phyloP scores from a whole-genome alignment of 164 flowering plant species.

The Sedum album region DNA sequence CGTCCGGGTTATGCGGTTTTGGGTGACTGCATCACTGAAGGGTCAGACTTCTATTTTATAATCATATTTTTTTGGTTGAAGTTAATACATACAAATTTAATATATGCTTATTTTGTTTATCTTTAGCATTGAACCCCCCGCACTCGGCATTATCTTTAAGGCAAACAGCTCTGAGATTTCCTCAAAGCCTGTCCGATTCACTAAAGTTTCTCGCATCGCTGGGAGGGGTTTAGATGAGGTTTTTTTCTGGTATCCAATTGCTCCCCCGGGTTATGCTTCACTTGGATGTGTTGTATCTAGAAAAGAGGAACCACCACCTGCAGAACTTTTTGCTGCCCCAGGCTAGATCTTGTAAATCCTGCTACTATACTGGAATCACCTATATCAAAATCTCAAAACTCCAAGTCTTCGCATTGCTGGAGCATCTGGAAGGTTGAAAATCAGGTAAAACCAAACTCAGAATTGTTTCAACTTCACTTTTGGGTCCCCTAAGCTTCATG shows the following conservation, averaged over 20 bases:
- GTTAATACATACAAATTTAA: neutral
- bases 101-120: slow-evolving; percentile 5
- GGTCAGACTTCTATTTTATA: slow-evolving; percentile 40
- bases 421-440: slow-evolving; percentile 96
- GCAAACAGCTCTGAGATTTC: slow-evolving; percentile 63
- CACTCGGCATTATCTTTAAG: slow-evolving; percentile 76
- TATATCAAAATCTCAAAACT: slow-evolving; percentile 59
- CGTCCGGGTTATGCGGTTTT: slow-evolving; percentile 73
- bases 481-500: too few species aligned
- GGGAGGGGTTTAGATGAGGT: slow-evolving; percentile 77
- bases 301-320: slow-evolving; percentile 56
- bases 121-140: slow-evolving; percentile 92
- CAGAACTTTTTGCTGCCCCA: slow-evolving; percentile 75
- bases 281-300: slow-evolving; percentile 79
- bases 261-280: slow-evolving; percentile 97
- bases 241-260: slow-evolving; percentile 94
- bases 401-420: slow-evolving; percentile 76
- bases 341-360: slow-evolving; percentile 83
- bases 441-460: slow-evolving; percentile 45
- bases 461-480: too few species aligned
- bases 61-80: neutral
- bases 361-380: slow-evolving; percentile 67
- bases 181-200: slow-evolving; percentile 78
- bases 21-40: slow-evolving; percentile 96
- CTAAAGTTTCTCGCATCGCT: slow-evolving; percentile 72